These are phyloP conservation scores for Syzygium malaccense DNA, from an alignment of 441 rosid species.

Conservation along the genomic window DNA sequence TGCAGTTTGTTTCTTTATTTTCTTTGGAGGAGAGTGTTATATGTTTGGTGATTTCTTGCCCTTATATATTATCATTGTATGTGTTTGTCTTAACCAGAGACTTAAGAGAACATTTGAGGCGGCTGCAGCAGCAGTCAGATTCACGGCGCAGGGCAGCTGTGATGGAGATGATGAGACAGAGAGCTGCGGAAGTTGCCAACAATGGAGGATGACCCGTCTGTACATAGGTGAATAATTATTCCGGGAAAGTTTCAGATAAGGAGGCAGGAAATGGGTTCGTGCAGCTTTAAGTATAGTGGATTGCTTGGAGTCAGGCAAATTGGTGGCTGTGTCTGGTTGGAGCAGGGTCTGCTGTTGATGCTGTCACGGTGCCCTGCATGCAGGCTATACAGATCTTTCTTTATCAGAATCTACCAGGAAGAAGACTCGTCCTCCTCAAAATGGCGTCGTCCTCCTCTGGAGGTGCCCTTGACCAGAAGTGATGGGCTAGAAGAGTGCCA, in stretches of 20 bases:
- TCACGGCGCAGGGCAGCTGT: conserved; percentile 99
- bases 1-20: neutral
- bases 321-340: conserved; percentile 10
- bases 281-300: conserved; percentile 15
- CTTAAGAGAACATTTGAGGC: conserved; percentile 87
- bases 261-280: conserved; percentile 20
- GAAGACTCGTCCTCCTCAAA: conserved; percentile 7
- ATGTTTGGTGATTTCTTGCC: neutral
- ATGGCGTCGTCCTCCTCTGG: neutral
- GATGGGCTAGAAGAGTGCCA: conserved; percentile 18
- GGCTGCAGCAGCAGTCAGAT: conserved; percentile 98
- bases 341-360: conserved; percentile 2
- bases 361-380: neutral
- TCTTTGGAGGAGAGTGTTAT: neutral
- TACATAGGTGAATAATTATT: conserved; percentile 30
- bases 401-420: neutral
- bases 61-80: neutral
- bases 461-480: conserved; percentile 16
- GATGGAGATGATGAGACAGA: conserved; percentile 99
- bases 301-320: conserved; percentile 21
- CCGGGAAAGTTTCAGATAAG: conserved; percentile 16
- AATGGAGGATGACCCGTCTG: conserved; percentile 47
- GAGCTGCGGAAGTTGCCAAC: conserved; percentile 98
- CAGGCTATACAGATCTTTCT: neutral
- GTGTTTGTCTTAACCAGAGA: conserved; percentile 46